A percentile compares a stretch with the other conserved stretches of the same genome.
Conservation (phyloP, 169 alveolate species). For the Plasmodium knowlesi region DNA sequence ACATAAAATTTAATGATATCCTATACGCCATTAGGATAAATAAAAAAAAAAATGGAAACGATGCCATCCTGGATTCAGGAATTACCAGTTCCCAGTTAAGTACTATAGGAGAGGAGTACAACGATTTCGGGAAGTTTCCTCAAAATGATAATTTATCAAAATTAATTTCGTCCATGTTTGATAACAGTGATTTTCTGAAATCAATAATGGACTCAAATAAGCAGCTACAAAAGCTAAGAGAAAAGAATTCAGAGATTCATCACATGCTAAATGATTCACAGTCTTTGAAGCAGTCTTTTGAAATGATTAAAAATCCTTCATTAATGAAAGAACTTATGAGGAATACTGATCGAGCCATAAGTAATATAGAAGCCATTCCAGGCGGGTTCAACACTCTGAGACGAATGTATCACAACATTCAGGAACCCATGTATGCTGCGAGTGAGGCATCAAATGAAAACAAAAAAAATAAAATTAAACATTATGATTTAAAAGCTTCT, state of each 20-base stretch:
- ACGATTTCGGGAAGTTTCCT: constrained; percentile 28
- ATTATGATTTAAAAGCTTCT: constrained; percentile 65
- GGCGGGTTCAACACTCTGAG: constrained; percentile 85
- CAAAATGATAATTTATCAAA: constrained; percentile 61
- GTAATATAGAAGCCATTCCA: constrained; percentile 87
- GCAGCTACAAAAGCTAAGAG: constrained; percentile 70
- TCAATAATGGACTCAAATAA: constrained; percentile 72
- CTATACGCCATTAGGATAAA: constrained; percentile 40
- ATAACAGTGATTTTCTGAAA: constrained; percentile 68
- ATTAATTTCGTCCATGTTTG: constrained; percentile 67
- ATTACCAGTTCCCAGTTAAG: constrained; percentile 71
- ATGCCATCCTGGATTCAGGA: constrained; percentile 57
- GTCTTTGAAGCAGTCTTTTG: constrained; percentile 80
- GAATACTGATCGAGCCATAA: constrained; percentile 86
- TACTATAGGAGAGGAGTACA: constrained; percentile 70
- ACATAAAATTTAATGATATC: constrained; percentile 55
- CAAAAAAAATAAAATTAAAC: constrained; percentile 25
- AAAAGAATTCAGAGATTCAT: constrained; percentile 72
- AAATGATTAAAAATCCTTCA: constrained; percentile 84
- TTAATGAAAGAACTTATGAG: constrained; percentile 85
- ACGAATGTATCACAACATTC: constrained; percentile 85
- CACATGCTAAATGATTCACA: constrained; percentile 83
- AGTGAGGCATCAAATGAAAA: constrained; percentile 46
- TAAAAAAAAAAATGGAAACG: constrained; percentile 37
- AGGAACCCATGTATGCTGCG: constrained; percentile 80